Conservation (phyloP, 176 grass and related monocot species). For the Lolium multiflorum region DNA sequence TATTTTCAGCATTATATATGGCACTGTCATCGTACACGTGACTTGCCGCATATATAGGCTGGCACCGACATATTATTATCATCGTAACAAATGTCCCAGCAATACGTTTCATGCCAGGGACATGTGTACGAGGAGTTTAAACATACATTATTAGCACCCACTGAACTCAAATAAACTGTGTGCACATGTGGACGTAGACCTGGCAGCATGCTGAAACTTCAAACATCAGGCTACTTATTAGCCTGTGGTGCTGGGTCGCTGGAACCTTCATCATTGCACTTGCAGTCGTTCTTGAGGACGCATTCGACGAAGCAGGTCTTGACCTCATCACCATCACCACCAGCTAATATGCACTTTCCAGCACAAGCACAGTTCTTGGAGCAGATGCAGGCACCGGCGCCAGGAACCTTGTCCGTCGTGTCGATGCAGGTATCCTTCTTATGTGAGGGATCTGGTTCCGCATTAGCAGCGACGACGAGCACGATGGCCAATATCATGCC, state of each 20-base stretch:
- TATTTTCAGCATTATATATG: background rate
- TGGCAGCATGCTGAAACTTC: background rate
- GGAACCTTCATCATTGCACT: background rate
- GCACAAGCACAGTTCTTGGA: conserved; percentile 2
- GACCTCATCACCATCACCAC: background rate
- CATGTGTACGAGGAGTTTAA: background rate
- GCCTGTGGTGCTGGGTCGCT: background rate
- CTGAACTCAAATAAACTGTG: background rate
- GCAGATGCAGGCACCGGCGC: background rate
- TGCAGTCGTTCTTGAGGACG: background rate
- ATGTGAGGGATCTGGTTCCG: no score
- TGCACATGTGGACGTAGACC: background rate
- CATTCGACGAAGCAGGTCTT: background rate
- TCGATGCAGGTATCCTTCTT: background rate
- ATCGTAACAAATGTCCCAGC: background rate
- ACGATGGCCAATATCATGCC: no score
- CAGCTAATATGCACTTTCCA: background rate
- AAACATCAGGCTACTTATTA: background rate
- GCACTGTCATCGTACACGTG: no score
- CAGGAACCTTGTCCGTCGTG: background rate
- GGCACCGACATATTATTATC: background rate
- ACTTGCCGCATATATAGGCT: no score
- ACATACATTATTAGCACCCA: no score
- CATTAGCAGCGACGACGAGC: no score
- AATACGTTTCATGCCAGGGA: background rate